A percentile compares a stretch with the other conserved stretches of the same genome.
phyloP scores from a whole-genome alignment of 495 filamentous ascomycete genomes.

The Hapsidospora chrysogenum region DNA sequence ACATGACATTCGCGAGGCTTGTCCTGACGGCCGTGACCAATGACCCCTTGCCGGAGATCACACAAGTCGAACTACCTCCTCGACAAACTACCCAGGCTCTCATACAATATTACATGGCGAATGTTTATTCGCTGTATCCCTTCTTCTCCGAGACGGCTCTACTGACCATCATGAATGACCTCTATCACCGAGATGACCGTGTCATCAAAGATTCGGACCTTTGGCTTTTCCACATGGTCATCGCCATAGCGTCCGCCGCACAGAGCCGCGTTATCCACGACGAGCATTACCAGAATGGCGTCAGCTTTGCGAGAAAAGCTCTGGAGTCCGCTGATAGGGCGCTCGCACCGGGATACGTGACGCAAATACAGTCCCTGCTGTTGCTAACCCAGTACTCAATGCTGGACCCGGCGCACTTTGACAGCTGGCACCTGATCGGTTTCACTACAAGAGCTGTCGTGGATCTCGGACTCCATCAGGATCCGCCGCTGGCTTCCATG shows the following conservation, averaged over 20 bases:
- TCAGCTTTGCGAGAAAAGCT: conserved; percentile 51
- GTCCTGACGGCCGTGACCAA: conserved; percentile 57
- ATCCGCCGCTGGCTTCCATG: conserved; percentile 49
- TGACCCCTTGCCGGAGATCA: conserved; percentile 39
- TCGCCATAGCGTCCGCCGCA: conserved; percentile 61
- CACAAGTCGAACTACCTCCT: conserved; percentile 42
- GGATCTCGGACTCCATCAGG: conserved; percentile 81
- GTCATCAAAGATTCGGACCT: conserved; percentile 55
- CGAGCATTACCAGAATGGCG: conserved; percentile 41
- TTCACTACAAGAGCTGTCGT: conserved; percentile 70
- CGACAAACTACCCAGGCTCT: conserved; percentile 45
- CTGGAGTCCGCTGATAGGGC: conserved; percentile 62
- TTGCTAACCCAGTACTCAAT: conserved; percentile 77
- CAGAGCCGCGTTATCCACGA: conserved; percentile 54
- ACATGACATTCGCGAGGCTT: conserved; percentile 74
- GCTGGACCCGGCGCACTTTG: conserved; percentile 74
- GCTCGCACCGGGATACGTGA: conserved; percentile 63
- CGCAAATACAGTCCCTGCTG: conserved; percentile 69
- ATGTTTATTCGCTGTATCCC: conserved; percentile 62
- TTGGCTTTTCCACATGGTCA: conserved; percentile 76
- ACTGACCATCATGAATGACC: conserved; percentile 56
- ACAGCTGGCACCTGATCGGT: conserved; percentile 80
- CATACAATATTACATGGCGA: conserved; percentile 68
- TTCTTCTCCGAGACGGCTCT: conserved; percentile 61
- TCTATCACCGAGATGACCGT: conserved; percentile 45